Conservation (phyloP, 352 stramenopile genomes). For the Saprolegnia parasitica region DNA sequence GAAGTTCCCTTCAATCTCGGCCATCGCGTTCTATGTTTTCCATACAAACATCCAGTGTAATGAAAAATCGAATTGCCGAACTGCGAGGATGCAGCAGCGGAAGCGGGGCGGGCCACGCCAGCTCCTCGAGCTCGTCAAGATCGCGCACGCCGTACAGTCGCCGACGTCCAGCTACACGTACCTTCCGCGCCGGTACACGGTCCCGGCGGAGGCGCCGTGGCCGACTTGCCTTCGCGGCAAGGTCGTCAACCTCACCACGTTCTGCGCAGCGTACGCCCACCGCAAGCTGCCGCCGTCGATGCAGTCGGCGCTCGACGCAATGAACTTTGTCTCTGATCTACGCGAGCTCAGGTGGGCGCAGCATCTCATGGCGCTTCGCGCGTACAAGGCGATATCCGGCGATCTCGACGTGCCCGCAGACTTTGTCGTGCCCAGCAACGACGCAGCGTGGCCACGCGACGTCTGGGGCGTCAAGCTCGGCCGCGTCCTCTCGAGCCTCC, state of each 20-base stretch:
- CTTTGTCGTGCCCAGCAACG: constrained; percentile 76
- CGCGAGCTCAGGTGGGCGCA: constrained; percentile 18
- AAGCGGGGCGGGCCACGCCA: too few species aligned
- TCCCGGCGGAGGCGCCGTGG: not conserved
- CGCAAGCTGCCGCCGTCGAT: not conserved
- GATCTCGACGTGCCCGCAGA: constrained; percentile 89
- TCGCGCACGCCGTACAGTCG: not conserved
- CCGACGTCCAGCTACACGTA: not conserved
- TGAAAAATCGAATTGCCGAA: too few species aligned
- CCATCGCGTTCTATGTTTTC: too few species aligned
- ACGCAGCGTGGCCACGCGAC: constrained; percentile 65
- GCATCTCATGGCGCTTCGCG: constrained; percentile 58
- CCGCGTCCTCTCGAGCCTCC: constrained; percentile 83
- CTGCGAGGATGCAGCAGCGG: too few species aligned
- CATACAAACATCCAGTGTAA: too few species aligned
- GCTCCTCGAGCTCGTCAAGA: constrained; percentile 1
- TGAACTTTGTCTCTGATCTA: constrained; percentile 6
- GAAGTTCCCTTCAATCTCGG: too few species aligned
- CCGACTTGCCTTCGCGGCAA: not conserved
- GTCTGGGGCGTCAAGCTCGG: constrained; percentile 83
- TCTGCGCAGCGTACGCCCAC: not conserved
- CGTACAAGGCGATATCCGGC: constrained; percentile 79
- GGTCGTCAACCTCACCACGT: not conserved
- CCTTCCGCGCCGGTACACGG: constrained; percentile 8
- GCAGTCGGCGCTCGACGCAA: not conserved